Conservation (phyloP, 306 rosid species). For the Pyrus pyrifolia region DNA sequence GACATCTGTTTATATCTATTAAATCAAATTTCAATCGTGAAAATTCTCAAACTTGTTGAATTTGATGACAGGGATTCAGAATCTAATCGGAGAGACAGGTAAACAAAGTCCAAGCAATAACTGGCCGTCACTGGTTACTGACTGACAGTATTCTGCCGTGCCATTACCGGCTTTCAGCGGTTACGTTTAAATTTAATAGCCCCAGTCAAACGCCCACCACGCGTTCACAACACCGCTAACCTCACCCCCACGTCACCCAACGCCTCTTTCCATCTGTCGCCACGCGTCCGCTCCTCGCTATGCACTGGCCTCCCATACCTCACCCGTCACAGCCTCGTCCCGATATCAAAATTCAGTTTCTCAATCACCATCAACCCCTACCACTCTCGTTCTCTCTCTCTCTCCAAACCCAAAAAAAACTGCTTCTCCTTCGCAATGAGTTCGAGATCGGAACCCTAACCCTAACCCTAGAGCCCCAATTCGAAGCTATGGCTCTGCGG, state of each 20-base stretch:
- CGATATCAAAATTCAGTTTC: neutral
- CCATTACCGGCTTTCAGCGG: neutral
- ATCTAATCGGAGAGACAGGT: too few species aligned
- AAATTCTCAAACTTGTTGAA: too few species aligned
- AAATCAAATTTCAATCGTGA: too few species aligned
- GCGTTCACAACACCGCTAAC: neutral
- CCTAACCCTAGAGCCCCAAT: neutral
- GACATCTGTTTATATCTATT: too few species aligned
- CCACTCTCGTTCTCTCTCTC: neutral
- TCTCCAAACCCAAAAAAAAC: neutral
- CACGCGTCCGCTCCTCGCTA: neutral
- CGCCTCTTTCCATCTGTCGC: neutral
- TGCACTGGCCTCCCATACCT: neutral
- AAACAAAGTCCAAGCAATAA: neutral
- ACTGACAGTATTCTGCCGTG: neutral
- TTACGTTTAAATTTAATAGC: neutral
- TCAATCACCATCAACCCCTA: neutral
- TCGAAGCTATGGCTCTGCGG: slow-evolving; percentile 49
- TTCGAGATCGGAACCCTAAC: slow-evolving; percentile 21
- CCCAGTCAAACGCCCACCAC: neutral
- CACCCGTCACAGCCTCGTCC: neutral
- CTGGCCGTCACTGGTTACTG: neutral
- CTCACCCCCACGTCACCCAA: slow-evolving; percentile 2
- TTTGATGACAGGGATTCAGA: too few species aligned
- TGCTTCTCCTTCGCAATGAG: slow-evolving; percentile 9